Evolutionary conservation across 108 stramenopile genomes (phyloP).

Genomic region (Epithemia pelagica): DNA sequence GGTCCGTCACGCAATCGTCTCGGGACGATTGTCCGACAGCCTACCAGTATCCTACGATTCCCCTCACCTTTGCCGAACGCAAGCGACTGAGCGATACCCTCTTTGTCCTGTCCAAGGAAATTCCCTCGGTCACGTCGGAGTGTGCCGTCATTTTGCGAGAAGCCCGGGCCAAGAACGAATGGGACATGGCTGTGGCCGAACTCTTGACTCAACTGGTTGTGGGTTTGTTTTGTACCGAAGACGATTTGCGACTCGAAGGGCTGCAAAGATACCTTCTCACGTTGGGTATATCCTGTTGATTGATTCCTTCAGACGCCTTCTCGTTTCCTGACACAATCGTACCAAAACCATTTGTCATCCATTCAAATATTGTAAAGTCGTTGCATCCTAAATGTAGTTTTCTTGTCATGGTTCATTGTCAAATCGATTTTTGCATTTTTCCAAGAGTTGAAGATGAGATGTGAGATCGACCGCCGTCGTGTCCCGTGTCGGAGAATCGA

Average conservation of each 20-base stretch:
- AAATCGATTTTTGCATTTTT: no score
- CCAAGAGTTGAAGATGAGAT: no score
- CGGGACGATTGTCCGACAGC: constrained; percentile 12
- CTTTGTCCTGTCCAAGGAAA: constrained; percentile 45
- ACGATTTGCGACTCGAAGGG: constrained; percentile 59
- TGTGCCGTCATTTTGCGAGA: constrained; percentile 49
- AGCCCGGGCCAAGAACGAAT: constrained; percentile 55
- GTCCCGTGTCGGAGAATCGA: no score
- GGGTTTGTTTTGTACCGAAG: constrained; percentile 51
- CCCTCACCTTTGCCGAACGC: constrained; percentile 62
- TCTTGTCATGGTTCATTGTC: no score
- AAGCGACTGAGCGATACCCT: constrained; percentile 69
- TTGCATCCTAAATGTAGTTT: neutral
- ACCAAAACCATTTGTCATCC: neutral
- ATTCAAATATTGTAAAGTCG: neutral
- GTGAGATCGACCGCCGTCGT: no score
- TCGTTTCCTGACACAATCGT: neutral
- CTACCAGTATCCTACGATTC: constrained; percentile 58
- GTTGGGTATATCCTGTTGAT: constrained; percentile 57
- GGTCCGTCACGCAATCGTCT: constrained; percentile 29
- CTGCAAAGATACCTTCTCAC: constrained; percentile 51
- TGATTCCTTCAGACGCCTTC: neutral
- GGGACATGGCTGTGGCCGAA: constrained; percentile 79
- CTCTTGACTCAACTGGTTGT: constrained; percentile 69
- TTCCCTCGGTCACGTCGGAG: constrained; percentile 50